Base-by-base conservation (phyloP, 306 rosid species). In the Styphnolobium japonicum region DNA sequence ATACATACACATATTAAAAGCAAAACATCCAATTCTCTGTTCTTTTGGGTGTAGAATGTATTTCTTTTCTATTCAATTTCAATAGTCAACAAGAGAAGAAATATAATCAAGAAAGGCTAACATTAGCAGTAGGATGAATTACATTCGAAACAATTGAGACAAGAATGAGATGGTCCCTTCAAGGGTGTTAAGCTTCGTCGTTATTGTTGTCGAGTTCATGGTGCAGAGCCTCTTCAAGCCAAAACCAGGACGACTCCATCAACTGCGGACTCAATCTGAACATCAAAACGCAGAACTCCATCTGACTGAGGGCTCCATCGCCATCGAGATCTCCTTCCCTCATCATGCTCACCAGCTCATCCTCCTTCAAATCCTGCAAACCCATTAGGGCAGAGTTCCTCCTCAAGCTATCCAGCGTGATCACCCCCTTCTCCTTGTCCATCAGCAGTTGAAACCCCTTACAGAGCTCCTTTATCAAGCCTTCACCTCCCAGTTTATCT, bases 261-360 rank as follows among this genome's bases (percentile, higher is more conserved):
- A 93, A 79, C 34, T 80, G 80, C 0, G 95, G 93, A 61, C 95
- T 91, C 42, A 93, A 71, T 84, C 97, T 89, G 75, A 93, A 93
- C 98, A 93, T 93, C 87, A 93, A 78, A 57, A 93, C 95, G 46
- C 98, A 93, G 51, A 91, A 93, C 77, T 93, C 97, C 95, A 89
- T 90, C 79, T 85, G 91, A 61, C 70, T 87, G 23, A 93, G 87
- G 1, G 87, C 87, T 0, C 98, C 97, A 46, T 93, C 98, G 5
- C 95, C 91, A 12, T 91, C 97, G 22, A 85, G 56, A 55, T 91
- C 97, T 1, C 97, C 98, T 71, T 90, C 92, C 53, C 43, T 69
- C 74, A 91, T 29, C 97, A 93, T 93, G 55, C 91, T 82, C 60
- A 75, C 72, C 14, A 91, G 86, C 77, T 93, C 98, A 11, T 88